Base-by-base conservation (phyloP, 2,329 filamentous ascomycete genomes). In the Alternaria sp. region DNA sequence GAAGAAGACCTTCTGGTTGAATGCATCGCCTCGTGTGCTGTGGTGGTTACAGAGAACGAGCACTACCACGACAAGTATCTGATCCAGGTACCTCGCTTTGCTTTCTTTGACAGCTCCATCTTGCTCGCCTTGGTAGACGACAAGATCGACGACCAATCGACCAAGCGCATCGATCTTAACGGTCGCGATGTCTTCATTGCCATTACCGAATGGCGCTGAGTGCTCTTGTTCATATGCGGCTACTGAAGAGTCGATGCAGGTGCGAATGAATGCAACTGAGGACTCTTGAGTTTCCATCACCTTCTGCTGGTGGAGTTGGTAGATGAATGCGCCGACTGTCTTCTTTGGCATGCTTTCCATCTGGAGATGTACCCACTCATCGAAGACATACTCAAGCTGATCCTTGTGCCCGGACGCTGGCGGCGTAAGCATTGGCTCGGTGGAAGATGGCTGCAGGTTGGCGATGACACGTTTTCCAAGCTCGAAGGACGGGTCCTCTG, bases 301-400 rank as follows among this genome's bases (percentile, higher is more conserved):
- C 61, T 90, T 86, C 64, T 86, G 86, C 56, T 88, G 84, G 69
- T 94, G 90, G 72, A 98, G 82, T 76, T 98, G 94, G 69, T 90
- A 88, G 44, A 97, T 86, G 77, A 98, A 98, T 2, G 91, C 86
- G 5, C 85, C 81, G 53, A 88, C 83, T 0, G 89, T 86, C 71
- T 90, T 90, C 61, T 92, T 90, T 4, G 89, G 88, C 4, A 89
- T 87, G 66, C 89, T 87, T n/a, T 88, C 85, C 68, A 92, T 91
- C 48, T 90, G 90, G 7, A 97, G 85, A 59, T 90, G 88, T 28
- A 94, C 86, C 95, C 95, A 99, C 79, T 99, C 95, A 41, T 94
- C 93, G 71, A 99, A 97, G 21, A 97, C 85, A 73, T 99, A 98
- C 68, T 96, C 92, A 79, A 96, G 87, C 75, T 97, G 92, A 61